Base-by-base conservation (phyloP, 2,329 filamentous ascomycete species). In the Pseudocercospora macadamiae region DNA sequence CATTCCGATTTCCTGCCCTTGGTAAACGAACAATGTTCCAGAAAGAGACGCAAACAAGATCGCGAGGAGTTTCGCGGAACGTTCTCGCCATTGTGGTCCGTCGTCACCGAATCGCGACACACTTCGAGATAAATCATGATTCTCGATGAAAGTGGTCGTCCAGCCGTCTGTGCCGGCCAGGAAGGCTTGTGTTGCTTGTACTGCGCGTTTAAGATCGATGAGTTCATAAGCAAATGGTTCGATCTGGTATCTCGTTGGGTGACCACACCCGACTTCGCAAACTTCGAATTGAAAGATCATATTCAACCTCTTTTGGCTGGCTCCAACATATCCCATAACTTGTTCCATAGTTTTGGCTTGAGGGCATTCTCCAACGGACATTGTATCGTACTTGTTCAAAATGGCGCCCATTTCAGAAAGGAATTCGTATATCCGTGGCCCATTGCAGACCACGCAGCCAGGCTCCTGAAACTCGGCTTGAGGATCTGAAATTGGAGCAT, bases 1-100 rank as follows among this genome's bases (percentile, higher is more conserved):
- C 81, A 87, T 86, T 8, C 84, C 86, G 28, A 88, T 76, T 72
- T 89, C 86, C 68, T 89, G 84, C 8, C 86, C 86, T 69, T 88
- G 85, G 68, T 87, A 88, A 8, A 88, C 74, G 64, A 86, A 88
- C 0, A 84, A 77, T 0, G 86, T 87, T 1, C 66, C 66, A 3
- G 55, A 58, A 6, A 67, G 44, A 1, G 62, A 61, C 4, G 55
- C 42, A 4, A 63, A 51, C n/a, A 64, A 53, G 3, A 64, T 51
- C 2, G 64, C 62, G 26, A 88, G 73, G 74, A 87, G 78, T 71
- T 87, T 87, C 5, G 82, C 81, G 21, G 81, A 80, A 5, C 75
- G 66, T 4, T 71, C 73, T 14, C 83, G 77, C 59, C 81, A 69
- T 64, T 79, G 73, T 2, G 81, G 79, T 25, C 26, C 74, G 36